Percentiles rank a stretch among this genome's conserved stretches.
phyloP scores from a whole-genome alignment of 2,329 filamentous ascomycete species.

The Penicillium sclerotigenum region DNA sequence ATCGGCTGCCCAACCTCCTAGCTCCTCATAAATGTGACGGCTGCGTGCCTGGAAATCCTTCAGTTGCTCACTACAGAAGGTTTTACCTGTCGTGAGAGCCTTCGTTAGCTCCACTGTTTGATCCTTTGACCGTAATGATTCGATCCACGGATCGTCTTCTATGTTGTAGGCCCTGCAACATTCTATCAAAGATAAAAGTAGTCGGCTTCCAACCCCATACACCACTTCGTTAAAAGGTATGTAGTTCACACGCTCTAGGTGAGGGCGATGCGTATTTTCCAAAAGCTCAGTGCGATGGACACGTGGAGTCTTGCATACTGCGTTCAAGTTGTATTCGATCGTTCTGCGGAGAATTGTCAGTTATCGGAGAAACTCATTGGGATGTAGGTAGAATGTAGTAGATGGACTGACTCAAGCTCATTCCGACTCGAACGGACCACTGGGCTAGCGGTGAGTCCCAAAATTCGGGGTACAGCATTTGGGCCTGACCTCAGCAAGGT shows the following conservation, averaged over 20 bases:
- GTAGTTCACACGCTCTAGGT: conserved; percentile 29
- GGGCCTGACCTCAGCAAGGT: conserved; percentile 35
- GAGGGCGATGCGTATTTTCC: conserved; percentile 65
- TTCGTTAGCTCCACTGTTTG: conserved; percentile 30
- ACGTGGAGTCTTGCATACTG: conserved; percentile 66
- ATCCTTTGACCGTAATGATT: conserved; percentile 45
- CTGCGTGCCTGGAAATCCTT: conserved; percentile 53
- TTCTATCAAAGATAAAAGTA: conserved; percentile 46
- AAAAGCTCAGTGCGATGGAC: conserved; percentile 67
- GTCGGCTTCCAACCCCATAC: not conserved
- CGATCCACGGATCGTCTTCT: conserved; percentile 58
- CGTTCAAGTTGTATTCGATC: conserved; percentile 67
- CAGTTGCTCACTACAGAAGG: conserved; percentile 53
- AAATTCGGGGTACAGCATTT: conserved; percentile 57
- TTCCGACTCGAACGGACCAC: conserved; percentile 58
- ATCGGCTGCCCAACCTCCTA: conserved; percentile 68
- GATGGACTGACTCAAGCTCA: conserved; percentile 50
- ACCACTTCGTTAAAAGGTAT: not conserved
- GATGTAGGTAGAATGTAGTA: no score
- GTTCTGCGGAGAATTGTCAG: not conserved
- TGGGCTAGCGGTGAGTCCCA: conserved; percentile 80
- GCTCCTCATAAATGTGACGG: conserved; percentile 51
- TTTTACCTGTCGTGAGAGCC: conserved; percentile 31
- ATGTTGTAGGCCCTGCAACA: conserved; percentile 53
- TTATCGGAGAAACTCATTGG: not conserved